phyloP scores from a whole-genome alignment of 1,139 yeast species.

The Tardiomyces digboiensis region DNA sequence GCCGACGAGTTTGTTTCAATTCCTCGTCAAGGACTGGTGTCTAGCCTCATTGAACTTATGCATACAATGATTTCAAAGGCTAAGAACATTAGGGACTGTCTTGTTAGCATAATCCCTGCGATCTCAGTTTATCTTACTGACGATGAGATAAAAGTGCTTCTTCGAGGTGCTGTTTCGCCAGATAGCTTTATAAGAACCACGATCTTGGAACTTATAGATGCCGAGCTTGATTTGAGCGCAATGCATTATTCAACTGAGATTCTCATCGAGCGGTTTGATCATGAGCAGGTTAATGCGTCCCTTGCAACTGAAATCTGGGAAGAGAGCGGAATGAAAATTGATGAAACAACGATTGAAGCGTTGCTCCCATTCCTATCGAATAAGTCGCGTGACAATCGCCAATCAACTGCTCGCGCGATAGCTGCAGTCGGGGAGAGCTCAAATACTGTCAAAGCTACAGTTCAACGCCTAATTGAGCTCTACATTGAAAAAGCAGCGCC shows the following conservation, averaged over 20 bases:
- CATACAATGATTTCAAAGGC: constrained; percentile 61
- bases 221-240: constrained; percentile 71
- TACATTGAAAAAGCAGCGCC: constrained; percentile 60
- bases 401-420: constrained; percentile 56
- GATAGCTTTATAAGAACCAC: constrained; percentile 68
- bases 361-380: constrained; percentile 41
- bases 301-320: constrained; percentile 80
- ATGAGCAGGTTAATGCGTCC: constrained; percentile 50
- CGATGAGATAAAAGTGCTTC: constrained; percentile 49
- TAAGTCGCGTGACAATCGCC: constrained; percentile 33
- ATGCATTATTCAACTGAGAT: constrained; percentile 52
- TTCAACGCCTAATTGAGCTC: constrained; percentile 40
- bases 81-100: constrained; percentile 74
- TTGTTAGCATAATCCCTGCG: constrained; percentile 64
- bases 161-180: constrained; percentile 51
- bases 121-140: constrained; percentile 51
- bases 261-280: constrained; percentile 74
- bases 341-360: constrained; percentile 34
- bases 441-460: constrained; percentile 13
- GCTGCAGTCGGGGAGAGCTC: constrained; percentile 30
- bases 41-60: constrained; percentile 56
- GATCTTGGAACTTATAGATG: constrained; percentile 74
- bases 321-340: constrained; percentile 51
- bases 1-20: constrained; percentile 67
- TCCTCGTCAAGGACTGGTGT: constrained; percentile 59